A percentile compares a stretch with the other conserved stretches of the same genome.
phyloP scores from a whole-genome alignment of 495 filamentous ascomycete genomes.

The Corynascus novoguineensis region DNA sequence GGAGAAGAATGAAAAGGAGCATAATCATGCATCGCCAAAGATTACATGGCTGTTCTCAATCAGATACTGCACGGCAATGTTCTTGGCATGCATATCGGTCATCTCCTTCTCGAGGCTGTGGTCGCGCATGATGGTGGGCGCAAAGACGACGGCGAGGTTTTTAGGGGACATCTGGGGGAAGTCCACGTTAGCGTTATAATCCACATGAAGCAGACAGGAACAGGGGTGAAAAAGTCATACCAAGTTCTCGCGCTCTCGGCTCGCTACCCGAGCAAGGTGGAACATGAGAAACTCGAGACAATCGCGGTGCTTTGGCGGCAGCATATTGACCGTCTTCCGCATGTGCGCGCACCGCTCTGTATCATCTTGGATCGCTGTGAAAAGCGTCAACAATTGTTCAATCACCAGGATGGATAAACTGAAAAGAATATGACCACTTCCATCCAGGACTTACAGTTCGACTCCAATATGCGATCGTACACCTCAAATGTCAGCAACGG shows the following conservation, averaged over 20 bases:
- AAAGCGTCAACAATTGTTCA: not conserved
- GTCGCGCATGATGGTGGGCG: slow-evolving; percentile 93
- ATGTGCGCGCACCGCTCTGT: slow-evolving; percentile 61
- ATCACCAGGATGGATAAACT: not conserved
- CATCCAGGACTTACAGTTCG: slow-evolving; percentile 53
- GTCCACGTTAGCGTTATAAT: not conserved
- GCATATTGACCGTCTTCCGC: slow-evolving; percentile 61
- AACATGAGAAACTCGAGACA: slow-evolving; percentile 91
- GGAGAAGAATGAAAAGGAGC: not conserved
- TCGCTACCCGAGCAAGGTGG: slow-evolving; percentile 85
- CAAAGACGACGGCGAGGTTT: slow-evolving; percentile 96
- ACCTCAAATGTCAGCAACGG: slow-evolving; percentile 90
- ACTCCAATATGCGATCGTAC: slow-evolving; percentile 85
- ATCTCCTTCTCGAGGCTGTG: slow-evolving; percentile 85
- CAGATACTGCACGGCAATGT: slow-evolving; percentile 79
- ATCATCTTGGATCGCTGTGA: slow-evolving; percentile 45
- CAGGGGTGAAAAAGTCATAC: slow-evolving; percentile 31
- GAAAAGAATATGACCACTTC: not conserved
- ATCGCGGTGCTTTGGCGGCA: slow-evolving; percentile 78
- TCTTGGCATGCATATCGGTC: slow-evolving; percentile 91
- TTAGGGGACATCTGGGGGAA: slow-evolving; percentile 70
- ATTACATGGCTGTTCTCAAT: slow-evolving; percentile 80
- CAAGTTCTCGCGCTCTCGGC: slow-evolving; percentile 73
- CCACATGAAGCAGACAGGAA: not conserved
- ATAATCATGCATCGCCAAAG: slow-evolving; percentile 46